A percentile compares a stretch with the other conserved stretches of the same genome.
phyloP scores from a whole-genome alignment of 805 yeast genomes.

The Monosporozyma aerobia region DNA sequence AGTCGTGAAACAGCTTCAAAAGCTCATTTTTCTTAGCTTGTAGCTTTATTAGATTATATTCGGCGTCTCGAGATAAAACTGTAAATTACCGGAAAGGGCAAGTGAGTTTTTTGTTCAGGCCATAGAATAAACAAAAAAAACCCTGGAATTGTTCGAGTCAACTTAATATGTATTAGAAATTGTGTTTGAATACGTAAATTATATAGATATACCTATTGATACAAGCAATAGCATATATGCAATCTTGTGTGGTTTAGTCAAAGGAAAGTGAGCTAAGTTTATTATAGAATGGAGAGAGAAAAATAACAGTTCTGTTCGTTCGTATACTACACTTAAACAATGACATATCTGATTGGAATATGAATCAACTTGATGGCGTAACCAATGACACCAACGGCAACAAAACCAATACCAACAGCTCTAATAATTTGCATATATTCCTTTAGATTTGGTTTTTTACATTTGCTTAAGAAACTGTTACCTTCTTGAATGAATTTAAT shows the following conservation, averaged over 20 bases:
- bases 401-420: constrained; percentile 94
- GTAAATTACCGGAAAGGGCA: neutral
- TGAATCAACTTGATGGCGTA: constrained; percentile 89
- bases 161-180: neutral
- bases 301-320: neutral
- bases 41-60: neutral
- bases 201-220: neutral
- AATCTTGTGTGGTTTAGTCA: neutral
- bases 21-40: neutral
- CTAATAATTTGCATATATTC: constrained; percentile 83
- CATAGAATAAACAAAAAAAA: neutral
- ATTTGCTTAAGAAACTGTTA: constrained; percentile 74
- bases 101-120: neutral
- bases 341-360: constrained; percentile 92
- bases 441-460: constrained; percentile 85
- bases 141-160: neutral
- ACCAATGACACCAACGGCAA: constrained; percentile 97
- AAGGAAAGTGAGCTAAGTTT: neutral
- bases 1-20: neutral
- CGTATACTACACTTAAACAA: constrained; percentile 47
- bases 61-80: neutral
- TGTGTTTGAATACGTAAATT: neutral
- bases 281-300: neutral
- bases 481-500: constrained; percentile 89
- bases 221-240: neutral